Evolutionary conservation across 257 asterid genomes (phyloP), one percentile per base, ranked within the genome.

Genomic region (Mitragyna speciosa): DNA sequence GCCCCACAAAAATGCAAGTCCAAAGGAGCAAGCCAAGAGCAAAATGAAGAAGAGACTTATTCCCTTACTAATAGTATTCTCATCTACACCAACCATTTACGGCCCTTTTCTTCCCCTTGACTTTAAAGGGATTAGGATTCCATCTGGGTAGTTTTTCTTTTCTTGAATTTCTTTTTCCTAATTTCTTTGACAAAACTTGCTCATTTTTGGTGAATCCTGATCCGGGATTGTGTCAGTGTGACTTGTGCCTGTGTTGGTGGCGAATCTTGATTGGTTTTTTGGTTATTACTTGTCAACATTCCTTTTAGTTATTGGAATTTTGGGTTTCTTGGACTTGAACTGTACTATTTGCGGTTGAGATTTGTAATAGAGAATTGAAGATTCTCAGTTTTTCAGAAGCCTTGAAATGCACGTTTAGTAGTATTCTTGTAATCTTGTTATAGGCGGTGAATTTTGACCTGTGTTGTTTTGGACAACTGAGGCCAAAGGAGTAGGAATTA

Each of bases 81-180:
- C 91, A 87, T 85, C 91, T 87, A 81, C 83, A 70, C 87, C 87
- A 82, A 76, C 81, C 85, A 51, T 85, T 28, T 82, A 78, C 70
- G 82, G 84, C 82, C 83, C 81, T 75, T 77, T 49, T 81, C 82
- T 77, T 75, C 81, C 68, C 79, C 83, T 69, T 74, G 83, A 79
- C 87, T 80, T 76, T 73, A 83, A 83, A 86, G 85, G 84, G 86
- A 85, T 85, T 83, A 66, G 80, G 83, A 80, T 78, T 83, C 83
- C 86, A 47, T 80, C 77, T 61, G 78, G 43, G 47, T 51, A 67
- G 77, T 64, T 80, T 80, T 71, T 43, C 47, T 68, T 70, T 31
- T 75, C 69, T 33, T 36, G 41, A 36, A 36, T 36, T 36, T 1
- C 4, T 36, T 36, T 33, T 73, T 79, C 72, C 47, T n/a, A 81